Evolutionary conservation across 148 eudicot species (phyloP).

Genomic region (Vaccinium macrocarpon): DNA sequence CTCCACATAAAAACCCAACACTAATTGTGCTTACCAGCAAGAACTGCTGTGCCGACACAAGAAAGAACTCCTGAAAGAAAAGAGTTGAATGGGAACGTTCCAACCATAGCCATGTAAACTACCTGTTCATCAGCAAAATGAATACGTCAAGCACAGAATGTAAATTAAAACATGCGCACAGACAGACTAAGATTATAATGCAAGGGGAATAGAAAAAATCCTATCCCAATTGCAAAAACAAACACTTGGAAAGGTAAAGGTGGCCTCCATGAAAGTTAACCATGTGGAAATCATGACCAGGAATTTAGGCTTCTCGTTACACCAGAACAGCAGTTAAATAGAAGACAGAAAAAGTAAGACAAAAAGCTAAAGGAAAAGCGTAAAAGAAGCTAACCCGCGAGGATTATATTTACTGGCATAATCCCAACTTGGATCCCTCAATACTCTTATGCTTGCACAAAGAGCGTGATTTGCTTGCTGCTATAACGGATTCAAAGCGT

Average conservation of each 20-base stretch:
- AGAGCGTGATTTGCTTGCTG: no score
- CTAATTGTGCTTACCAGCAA: constrained; percentile 71
- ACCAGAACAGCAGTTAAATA: no score
- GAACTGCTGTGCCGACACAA: constrained; percentile 94
- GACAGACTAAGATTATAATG: not conserved
- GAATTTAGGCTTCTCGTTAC: not conserved
- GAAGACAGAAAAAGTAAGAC: no score
- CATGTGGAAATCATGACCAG: not conserved
- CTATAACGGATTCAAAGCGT: no score
- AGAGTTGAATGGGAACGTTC: constrained; percentile 97
- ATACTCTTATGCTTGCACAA: no score
- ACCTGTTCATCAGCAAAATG: constrained; percentile 48
- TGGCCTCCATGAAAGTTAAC: not conserved
- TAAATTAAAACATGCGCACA: not conserved
- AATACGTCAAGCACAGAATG: not conserved
- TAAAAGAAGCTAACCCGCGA: not conserved
- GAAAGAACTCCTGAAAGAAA: constrained; percentile 96
- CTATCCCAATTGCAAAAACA: not conserved
- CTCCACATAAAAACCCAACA: not conserved
- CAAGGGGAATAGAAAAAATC: not conserved
- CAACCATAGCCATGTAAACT: constrained; percentile 85
- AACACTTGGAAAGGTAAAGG: not conserved
- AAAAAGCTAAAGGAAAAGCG: not conserved
- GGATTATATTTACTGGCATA: no score
- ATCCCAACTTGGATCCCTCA: no score